phyloP scores from a whole-genome alignment of 495 filamentous ascomycete species.

The Corynascus novoguineensis region DNA sequence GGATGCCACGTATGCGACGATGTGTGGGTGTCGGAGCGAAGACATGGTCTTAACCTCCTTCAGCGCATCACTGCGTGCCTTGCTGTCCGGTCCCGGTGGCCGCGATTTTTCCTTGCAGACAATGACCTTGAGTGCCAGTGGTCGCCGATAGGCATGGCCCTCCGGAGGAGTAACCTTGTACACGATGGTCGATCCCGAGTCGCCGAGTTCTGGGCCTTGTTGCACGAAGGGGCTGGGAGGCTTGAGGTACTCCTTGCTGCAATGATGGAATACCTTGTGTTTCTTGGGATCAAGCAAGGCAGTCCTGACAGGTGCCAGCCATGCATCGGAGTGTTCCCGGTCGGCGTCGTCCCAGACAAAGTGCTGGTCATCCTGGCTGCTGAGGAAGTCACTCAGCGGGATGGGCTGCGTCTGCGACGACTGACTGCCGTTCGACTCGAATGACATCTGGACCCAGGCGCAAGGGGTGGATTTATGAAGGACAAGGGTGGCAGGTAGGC shows the following conservation, averaged over 20 bases:
- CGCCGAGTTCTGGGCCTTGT: constrained; percentile 22
- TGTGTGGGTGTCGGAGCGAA: constrained; percentile 27
- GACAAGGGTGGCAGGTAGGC: neutral
- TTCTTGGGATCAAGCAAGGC: constrained; percentile 23
- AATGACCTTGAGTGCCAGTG: constrained; percentile 31
- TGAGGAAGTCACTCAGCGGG: constrained; percentile 23
- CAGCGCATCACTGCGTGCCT: constrained; percentile 22
- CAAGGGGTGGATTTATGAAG: neutral
- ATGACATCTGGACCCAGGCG: constrained; percentile 12
- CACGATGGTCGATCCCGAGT: constrained; percentile 30
- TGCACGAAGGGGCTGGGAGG: constrained; percentile 25
- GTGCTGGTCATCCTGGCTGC: constrained; percentile 16
- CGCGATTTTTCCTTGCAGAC: constrained; percentile 25
- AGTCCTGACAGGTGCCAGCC: constrained; percentile 22
- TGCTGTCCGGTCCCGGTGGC: constrained; percentile 27
- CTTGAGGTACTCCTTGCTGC: constrained; percentile 27
- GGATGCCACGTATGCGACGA: constrained; percentile 32
- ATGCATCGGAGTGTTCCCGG: constrained; percentile 20
- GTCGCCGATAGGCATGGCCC: constrained; percentile 19
- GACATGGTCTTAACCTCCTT: constrained; percentile 31
- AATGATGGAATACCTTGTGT: constrained; percentile 33
- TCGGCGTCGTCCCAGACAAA: constrained; percentile 27
- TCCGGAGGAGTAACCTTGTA: constrained; percentile 26
- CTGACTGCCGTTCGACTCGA: constrained; percentile 21
- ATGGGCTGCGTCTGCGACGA: constrained; percentile 20